phyloP scores from a whole-genome alignment of 805 yeast genomes.

The Candida stauntonica region DNA sequence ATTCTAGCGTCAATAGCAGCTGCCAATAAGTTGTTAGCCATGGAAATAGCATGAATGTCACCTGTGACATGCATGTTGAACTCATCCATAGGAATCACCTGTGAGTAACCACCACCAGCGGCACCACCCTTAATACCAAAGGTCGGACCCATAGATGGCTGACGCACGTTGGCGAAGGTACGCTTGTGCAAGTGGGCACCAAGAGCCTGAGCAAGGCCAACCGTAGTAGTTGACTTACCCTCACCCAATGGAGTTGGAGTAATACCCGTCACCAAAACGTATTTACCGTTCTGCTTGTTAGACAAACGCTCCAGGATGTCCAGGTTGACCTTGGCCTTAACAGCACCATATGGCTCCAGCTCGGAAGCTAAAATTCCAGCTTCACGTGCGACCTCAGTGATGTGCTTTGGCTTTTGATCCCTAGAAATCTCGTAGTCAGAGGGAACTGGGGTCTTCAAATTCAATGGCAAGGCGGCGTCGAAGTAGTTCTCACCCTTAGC shows the following conservation, averaged over 20 bases:
- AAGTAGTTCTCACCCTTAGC: slow-evolving; percentile 6
- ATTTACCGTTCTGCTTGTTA: slow-evolving; percentile 59
- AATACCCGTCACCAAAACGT: slow-evolving; percentile 75
- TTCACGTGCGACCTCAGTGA: slow-evolving; percentile 66
- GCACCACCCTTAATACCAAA: slow-evolving; percentile 90
- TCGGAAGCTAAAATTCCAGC: slow-evolving; percentile 49
- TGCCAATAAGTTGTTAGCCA: slow-evolving; percentile 75
- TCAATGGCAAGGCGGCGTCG: slow-evolving; percentile 44
- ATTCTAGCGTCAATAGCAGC: slow-evolving; percentile 86
- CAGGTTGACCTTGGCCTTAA: slow-evolving; percentile 71
- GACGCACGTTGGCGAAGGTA: slow-evolving; percentile 78
- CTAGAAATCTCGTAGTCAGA: slow-evolving; percentile 77
- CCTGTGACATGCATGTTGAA: slow-evolving; percentile 84
- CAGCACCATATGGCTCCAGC: slow-evolving; percentile 69
- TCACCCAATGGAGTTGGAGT: slow-evolving; percentile 86
- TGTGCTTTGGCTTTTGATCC: slow-evolving; percentile 67
- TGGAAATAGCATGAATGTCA: slow-evolving; percentile 80
- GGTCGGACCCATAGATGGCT: slow-evolving; percentile 89
- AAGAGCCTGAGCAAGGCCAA: slow-evolving; percentile 76
- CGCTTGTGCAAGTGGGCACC: slow-evolving; percentile 69
- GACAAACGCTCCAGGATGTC: slow-evolving; percentile 58
- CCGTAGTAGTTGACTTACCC: slow-evolving; percentile 81
- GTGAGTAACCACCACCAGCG: slow-evolving; percentile 87
- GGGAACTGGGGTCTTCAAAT: slow-evolving; percentile 65
- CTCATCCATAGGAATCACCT: slow-evolving; percentile 86